These are phyloP conservation scores for Inga oerstediana DNA, from an alignment of 306 rosid genomes.

Conservation along the genomic window DNA sequence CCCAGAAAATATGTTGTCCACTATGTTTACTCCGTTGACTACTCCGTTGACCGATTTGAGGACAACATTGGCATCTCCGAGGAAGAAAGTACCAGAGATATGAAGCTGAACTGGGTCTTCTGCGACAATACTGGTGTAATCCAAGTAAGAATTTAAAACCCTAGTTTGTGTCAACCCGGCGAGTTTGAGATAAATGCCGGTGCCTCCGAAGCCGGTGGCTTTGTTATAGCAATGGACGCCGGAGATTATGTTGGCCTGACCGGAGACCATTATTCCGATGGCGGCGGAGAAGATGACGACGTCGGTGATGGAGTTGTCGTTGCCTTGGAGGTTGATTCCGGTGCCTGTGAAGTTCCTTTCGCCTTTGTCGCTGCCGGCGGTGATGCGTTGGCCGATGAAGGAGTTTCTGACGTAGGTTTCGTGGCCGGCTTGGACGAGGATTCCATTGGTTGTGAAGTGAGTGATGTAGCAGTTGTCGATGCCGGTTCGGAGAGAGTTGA, in stretches of 20 bases:
- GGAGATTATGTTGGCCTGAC: slow-evolving; percentile 70
- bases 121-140: slow-evolving; percentile 77
- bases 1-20: slow-evolving; percentile 86
- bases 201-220: slow-evolving; percentile 83
- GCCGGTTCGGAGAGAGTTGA: slow-evolving; percentile 70
- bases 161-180: slow-evolving; percentile 81
- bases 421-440: slow-evolving; percentile 68
- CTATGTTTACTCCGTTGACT: slow-evolving; percentile 65
- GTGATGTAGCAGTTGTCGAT: slow-evolving; percentile 84
- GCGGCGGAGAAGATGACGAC: slow-evolving; percentile 88
- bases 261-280: slow-evolving; percentile 60
- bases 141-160: slow-evolving; percentile 81
- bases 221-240: slow-evolving; percentile 92
- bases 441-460: slow-evolving; percentile 83
- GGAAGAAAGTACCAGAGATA: slow-evolving; percentile 71
- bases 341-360: slow-evolving; percentile 77
- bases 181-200: slow-evolving; percentile 67
- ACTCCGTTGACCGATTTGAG: slow-evolving; percentile 77
- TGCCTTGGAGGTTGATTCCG: slow-evolving; percentile 71
- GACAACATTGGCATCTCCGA: slow-evolving; percentile 74
- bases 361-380: slow-evolving; percentile 65
- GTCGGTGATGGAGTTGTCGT: slow-evolving; percentile 86
- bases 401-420: slow-evolving; percentile 75
- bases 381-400: slow-evolving; percentile 86
- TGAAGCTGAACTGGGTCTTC: slow-evolving; percentile 90